Evolutionary conservation across 805 yeast genomes (phyloP).

Genomic region (Pichia cephalocereana): DNA sequence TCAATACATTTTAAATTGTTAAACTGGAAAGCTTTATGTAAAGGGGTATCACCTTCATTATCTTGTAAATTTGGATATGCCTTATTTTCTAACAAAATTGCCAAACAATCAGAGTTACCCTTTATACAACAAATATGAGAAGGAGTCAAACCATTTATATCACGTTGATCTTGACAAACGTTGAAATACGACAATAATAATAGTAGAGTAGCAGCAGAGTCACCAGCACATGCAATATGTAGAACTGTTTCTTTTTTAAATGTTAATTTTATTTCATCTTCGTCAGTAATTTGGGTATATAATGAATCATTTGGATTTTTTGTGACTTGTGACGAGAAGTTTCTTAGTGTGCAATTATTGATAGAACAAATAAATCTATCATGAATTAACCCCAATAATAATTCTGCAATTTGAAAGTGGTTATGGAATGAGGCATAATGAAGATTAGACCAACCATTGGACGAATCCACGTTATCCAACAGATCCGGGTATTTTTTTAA

Average conservation of each 20-base stretch:
- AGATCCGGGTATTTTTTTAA: constrained; percentile 62
- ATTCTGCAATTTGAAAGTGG: constrained; percentile 43
- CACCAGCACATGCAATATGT: constrained; percentile 55
- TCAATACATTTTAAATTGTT: constrained; percentile 53
- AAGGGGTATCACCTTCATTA: constrained; percentile 66
- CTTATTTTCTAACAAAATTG: constrained; percentile 59
- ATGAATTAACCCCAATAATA: constrained; percentile 15
- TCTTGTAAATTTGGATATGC: constrained; percentile 72
- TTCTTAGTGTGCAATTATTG: background rate
- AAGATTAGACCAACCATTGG: constrained; percentile 73
- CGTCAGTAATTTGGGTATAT: constrained; percentile 24
- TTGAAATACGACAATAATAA: constrained; percentile 56
- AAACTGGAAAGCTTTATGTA: constrained; percentile 72
- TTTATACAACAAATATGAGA: constrained; percentile 57
- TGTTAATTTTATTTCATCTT: constrained; percentile 32
- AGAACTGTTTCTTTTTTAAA: constrained; percentile 56
- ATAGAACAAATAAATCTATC: constrained; percentile 5
- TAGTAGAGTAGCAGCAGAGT: constrained; percentile 57
- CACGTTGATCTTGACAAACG: constrained; percentile 38
- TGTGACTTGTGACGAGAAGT: background rate
- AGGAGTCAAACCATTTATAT: constrained; percentile 46
- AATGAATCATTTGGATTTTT: constrained; percentile 3
- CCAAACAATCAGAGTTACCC: constrained; percentile 56
- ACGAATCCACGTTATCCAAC: constrained; percentile 57
- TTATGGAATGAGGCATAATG: constrained; percentile 78